Evolutionary conservation across 2,329 filamentous ascomycete genomes (phyloP).

Genomic region (Lecanicillium sp.): DNA sequence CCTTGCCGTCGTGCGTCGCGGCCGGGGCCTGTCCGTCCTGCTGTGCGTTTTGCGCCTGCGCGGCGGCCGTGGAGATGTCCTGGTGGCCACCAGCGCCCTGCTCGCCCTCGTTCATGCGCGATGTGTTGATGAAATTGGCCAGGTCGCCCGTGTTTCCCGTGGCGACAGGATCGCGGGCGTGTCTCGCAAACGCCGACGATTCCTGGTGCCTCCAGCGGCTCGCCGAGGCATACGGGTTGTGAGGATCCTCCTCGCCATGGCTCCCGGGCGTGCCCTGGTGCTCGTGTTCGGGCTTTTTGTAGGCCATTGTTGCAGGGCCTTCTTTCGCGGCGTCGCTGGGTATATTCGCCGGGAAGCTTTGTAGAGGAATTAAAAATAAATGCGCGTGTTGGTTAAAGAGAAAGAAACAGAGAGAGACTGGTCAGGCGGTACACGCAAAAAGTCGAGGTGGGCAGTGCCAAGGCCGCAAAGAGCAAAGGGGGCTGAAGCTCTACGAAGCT

Average conservation of each 20-base stretch:
- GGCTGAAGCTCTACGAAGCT: too few relatives aligned
- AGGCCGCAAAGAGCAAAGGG: too few relatives aligned
- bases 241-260: not conserved
- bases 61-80: conserved; percentile 41
- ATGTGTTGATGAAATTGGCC: conserved; percentile 47
- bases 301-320: too few relatives aligned
- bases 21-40: conserved; percentile 16
- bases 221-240: conserved; percentile 48
- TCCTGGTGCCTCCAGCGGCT: conserved; percentile 59
- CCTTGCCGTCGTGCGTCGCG: conserved; percentile 35
- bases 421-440: too few relatives aligned
- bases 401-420: too few relatives aligned
- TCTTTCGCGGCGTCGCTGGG: too few relatives aligned
- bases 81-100: conserved; percentile 30
- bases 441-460: too few relatives aligned
- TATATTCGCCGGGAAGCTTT: too few relatives aligned
- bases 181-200: conserved; percentile 45
- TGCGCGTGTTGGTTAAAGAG: too few relatives aligned
- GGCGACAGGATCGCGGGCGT: conserved; percentile 38
- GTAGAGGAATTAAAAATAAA: too few relatives aligned
- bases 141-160: conserved; percentile 41
- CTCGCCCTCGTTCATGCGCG: conserved; percentile 23
- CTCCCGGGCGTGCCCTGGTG: too few relatives aligned
- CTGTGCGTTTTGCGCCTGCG: conserved; percentile 2
- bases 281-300: too few relatives aligned